Percentiles rank a stretch among this genome's conserved stretches.
These are phyloP conservation scores for Cydonia oblonga DNA, from an alignment of 331 rosid species.

Conservation along the genomic window DNA sequence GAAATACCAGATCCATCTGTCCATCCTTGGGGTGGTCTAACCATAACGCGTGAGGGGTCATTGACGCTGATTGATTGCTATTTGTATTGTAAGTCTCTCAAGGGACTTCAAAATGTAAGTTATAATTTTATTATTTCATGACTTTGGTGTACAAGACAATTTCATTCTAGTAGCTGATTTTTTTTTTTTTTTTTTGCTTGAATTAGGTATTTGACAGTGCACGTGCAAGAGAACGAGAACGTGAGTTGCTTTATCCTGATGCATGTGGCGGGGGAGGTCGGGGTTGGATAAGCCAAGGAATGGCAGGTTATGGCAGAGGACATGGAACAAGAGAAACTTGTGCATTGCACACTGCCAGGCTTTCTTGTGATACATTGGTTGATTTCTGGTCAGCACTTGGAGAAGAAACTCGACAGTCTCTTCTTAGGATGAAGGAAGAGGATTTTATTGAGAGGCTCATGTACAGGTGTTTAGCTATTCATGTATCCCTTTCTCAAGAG, in stretches of 20 bases:
- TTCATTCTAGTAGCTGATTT: conserved; percentile 17
- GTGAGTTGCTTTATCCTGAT: conserved; percentile 96
- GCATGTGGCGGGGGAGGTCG: conserved; percentile 99
- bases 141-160: background rate
- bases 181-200: conserved; percentile 2
- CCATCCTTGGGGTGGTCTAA: conserved; percentile 98
- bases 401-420: conserved; percentile 92
- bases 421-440: conserved; percentile 95
- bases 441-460: conserved; percentile 97
- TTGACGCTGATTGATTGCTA: conserved; percentile 83
- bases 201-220: conserved; percentile 90
- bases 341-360: conserved; percentile 94
- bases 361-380: conserved; percentile 90
- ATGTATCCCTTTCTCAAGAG: conserved; percentile 11
- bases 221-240: conserved; percentile 91
- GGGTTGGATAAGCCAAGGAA: conserved; percentile 99
- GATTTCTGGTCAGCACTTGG: conserved; percentile 99
- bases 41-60: conserved; percentile 80
- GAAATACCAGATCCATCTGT: conserved; percentile 87
- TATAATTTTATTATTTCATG: background rate
- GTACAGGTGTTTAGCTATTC: conserved; percentile 74
- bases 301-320: conserved; percentile 78
- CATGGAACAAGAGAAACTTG: conserved; percentile 98
- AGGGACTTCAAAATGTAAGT: conserved; percentile 83
- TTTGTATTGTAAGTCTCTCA: conserved; percentile 62